Evolutionary conservation across 2,329 filamentous ascomycete genomes (phyloP).

Genomic region (Trichoderma sp.): DNA sequence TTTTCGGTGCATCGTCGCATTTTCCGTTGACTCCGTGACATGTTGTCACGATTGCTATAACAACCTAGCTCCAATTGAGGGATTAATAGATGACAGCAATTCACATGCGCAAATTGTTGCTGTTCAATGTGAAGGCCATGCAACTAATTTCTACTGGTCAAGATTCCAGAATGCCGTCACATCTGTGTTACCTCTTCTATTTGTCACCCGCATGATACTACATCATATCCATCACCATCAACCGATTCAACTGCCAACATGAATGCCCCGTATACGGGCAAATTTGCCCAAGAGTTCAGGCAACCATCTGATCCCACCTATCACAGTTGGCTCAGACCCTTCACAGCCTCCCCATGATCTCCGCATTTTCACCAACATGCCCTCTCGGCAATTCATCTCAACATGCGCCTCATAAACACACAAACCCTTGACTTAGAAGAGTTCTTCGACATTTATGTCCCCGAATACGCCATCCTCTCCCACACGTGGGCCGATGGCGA

Average conservation of each 20-base stretch:
- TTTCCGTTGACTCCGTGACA: no score
- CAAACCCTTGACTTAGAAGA: constrained; percentile 1
- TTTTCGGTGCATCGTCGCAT: not conserved
- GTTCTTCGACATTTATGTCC: not conserved
- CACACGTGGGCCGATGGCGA: not conserved
- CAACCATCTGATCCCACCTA: not conserved
- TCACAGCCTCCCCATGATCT: not conserved
- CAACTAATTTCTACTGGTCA: not conserved
- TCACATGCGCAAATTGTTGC: not conserved
- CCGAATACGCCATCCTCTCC: not conserved
- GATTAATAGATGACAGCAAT: not conserved
- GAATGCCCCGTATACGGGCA: not conserved
- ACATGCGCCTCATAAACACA: constrained; percentile 8
- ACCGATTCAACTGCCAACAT: not conserved
- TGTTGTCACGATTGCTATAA: no score
- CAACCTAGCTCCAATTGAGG: not conserved
- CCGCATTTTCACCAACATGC: not conserved
- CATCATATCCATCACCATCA: not conserved
- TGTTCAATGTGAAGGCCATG: not conserved
- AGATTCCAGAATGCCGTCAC: not conserved
- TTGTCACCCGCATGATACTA: not conserved
- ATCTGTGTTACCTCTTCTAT: not conserved
- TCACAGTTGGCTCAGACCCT: not conserved
- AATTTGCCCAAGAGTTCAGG: not conserved
- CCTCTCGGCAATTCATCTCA: not conserved